These are phyloP conservation scores for Mucor circinelloides DNA, from an alignment of 371 early-diverging fungal genomes.

Conservation along the genomic window DNA sequence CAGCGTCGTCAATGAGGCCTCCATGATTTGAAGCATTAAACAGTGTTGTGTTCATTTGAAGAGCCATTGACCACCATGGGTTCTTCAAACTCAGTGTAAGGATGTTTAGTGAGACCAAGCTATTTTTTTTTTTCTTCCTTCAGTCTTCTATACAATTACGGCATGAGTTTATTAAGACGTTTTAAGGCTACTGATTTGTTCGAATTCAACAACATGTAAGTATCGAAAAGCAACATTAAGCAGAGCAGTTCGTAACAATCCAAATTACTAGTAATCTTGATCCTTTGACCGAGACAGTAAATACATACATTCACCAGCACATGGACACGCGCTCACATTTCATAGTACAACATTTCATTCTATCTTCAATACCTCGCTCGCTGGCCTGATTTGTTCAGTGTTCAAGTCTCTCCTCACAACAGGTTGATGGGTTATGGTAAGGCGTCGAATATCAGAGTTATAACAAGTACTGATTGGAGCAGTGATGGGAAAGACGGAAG, in stretches of 20 bases:
- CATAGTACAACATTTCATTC: constrained; percentile 89
- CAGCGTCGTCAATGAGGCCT: neutral
- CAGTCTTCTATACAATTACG: neutral
- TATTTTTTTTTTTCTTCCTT: neutral
- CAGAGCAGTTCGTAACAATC: neutral
- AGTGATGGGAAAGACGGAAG: constrained; percentile 98
- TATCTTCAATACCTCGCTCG: constrained; percentile 91
- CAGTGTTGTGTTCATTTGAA: no score
- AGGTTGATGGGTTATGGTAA: constrained; percentile 88
- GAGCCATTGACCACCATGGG: no score
- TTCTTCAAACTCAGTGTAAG: neutral
- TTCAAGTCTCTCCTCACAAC: constrained; percentile 77
- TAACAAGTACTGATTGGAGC: constrained; percentile 6
- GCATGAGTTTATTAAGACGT: constrained; percentile 52
- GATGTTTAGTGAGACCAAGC: neutral
- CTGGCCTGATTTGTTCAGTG: constrained; percentile 94
- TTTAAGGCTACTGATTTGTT: constrained; percentile 85
- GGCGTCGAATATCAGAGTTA: neutral
- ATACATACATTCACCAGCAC: neutral
- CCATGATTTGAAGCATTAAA: neutral
- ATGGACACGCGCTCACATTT: neutral
- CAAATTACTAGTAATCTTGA: constrained; percentile 74
- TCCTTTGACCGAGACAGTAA: constrained; percentile 87
- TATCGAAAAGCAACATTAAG: neutral
- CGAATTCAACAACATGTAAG: constrained; percentile 85